Evolutionary conservation across 768 basidiomycete genomes (phyloP).

Genomic region (Austroboletus eburneus): DNA sequence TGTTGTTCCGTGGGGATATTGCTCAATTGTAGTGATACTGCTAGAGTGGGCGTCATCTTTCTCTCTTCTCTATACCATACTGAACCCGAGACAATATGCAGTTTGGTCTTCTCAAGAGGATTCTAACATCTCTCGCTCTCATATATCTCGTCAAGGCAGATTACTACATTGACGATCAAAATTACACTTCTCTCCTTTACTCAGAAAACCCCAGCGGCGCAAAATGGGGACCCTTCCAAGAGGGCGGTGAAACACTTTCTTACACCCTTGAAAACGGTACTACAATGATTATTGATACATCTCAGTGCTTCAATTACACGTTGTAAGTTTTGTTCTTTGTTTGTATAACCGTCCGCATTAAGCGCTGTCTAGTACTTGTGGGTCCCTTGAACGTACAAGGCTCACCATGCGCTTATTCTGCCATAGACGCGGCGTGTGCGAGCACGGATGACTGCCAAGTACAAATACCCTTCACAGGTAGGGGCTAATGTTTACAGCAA

Average conservation of each 20-base stretch:
- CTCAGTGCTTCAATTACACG: constrained; percentile 12
- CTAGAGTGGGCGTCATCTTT: too few relatives aligned
- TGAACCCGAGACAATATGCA: too few relatives aligned
- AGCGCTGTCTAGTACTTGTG: neutral
- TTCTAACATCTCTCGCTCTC: constrained; percentile 2
- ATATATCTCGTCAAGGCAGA: constrained; percentile 5
- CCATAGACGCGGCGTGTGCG: too few relatives aligned
- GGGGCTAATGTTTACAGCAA: neutral
- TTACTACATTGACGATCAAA: constrained; percentile 18
- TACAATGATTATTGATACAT: constrained; percentile 10
- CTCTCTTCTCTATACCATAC: too few relatives aligned
- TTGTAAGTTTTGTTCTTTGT: constrained; percentile 6
- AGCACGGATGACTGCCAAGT: too few relatives aligned
- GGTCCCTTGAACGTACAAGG: too few relatives aligned
- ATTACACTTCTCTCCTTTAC: constrained; percentile 10
- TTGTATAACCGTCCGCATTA: neutral
- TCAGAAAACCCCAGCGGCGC: constrained; percentile 8
- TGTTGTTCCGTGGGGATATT: too few relatives aligned
- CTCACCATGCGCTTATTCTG: too few relatives aligned
- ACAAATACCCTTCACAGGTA: too few relatives aligned
- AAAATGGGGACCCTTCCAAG: constrained; percentile 9
- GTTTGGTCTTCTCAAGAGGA: neutral
- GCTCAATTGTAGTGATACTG: too few relatives aligned
- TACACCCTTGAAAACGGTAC: constrained; percentile 6
- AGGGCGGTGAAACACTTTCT: constrained; percentile 11